Base-by-base conservation (phyloP, 2,329 filamentous ascomycete genomes). In the Thermothelomyces thermophilus region DNA sequence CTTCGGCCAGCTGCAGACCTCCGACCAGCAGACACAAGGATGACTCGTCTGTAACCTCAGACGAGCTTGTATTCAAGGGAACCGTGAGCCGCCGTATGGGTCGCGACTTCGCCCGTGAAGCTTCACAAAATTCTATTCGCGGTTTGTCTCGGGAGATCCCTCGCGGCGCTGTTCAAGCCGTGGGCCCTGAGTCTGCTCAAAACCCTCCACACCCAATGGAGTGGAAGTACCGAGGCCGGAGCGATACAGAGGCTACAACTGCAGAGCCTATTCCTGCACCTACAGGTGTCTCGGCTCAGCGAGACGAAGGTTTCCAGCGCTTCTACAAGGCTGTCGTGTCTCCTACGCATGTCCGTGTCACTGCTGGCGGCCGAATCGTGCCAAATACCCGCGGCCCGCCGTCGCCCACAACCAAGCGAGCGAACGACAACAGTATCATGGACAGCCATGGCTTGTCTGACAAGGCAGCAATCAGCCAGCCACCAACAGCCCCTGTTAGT, bases 271-370 rank as follows among this genome's bases (percentile, higher is more conserved):
- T 80, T 31, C 67, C 74, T 44, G 79, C 79, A 19, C 80, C 80
- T 10, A 64, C 71, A 17, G 76, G 72, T 8, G 63, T 76, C 30
- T 66, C 64, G 33, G 74, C 77, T 22, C 80, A 84, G 62, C 75
- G 77, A 57, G 74, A 74, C 30, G 79, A 84, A 62, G 82, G 82
- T n/a, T 85, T 85, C 57, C 76, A 82, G 62, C 73, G 76, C 46
- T 85, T 85, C 61, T 84, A 81, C 67, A 80, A 82, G 61, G 80
- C 81, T 10, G 82, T 84, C n/a, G 74, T 79, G 4, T 85, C 82
- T 30, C 82, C 82, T 7, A 82, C 79, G 13, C 80, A 84, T 63
- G 75, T 84, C 54, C 77, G 82, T 14, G 82, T 85, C 43, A 85
- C 82, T 17, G 82, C 82, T 52, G 80, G 82, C 51, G 82, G 82